These are phyloP conservation scores for Cercis canadensis DNA, from an alignment of 306 rosid species.

Conservation along the genomic window DNA sequence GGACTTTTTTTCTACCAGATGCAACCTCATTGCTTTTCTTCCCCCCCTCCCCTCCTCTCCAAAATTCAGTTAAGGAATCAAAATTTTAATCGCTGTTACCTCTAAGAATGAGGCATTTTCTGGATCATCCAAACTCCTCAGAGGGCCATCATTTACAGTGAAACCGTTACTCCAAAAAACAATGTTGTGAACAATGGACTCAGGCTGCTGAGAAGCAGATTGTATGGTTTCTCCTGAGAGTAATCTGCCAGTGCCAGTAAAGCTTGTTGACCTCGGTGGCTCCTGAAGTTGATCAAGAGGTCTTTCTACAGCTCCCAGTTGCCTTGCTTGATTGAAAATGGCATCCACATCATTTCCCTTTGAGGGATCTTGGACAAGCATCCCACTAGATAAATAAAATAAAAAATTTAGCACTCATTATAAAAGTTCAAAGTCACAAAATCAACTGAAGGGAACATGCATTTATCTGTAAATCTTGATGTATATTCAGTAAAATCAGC, in stretches of 20 bases:
- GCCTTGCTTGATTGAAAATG: conserved; percentile 85
- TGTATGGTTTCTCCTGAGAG: conserved; percentile 82
- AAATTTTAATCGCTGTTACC: conserved; percentile 48
- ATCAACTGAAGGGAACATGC: neutral
- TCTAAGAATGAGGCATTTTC: conserved; percentile 90
- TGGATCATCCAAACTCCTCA: conserved; percentile 97
- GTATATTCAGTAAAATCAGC: conserved; percentile 3
- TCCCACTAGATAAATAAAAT: conserved; percentile 72
- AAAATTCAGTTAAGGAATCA: conserved; percentile 13
- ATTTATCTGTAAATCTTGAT: conserved; percentile 7
- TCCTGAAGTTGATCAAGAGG: conserved; percentile 71
- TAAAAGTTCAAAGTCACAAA: conserved; percentile 7
- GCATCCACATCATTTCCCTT: conserved; percentile 89
- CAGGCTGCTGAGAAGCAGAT: conserved; percentile 81
- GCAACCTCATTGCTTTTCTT: conserved; percentile 15
- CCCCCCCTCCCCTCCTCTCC: conserved; percentile 14
- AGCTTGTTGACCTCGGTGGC: conserved; percentile 85
- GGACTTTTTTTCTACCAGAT: neutral
- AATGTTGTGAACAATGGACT: conserved; percentile 82
- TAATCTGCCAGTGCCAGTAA: conserved; percentile 88
- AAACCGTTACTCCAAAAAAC: conserved; percentile 93
- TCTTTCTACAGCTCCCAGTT: conserved; percentile 88
- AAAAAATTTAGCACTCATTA: conserved; percentile 25
- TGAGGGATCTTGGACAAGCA: conserved; percentile 98
- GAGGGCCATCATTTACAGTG: conserved; percentile 86